These are phyloP conservation scores for Rhizopogon sp. DNA, from an alignment of 768 basidiomycete genomes.

Conservation along the genomic window DNA sequence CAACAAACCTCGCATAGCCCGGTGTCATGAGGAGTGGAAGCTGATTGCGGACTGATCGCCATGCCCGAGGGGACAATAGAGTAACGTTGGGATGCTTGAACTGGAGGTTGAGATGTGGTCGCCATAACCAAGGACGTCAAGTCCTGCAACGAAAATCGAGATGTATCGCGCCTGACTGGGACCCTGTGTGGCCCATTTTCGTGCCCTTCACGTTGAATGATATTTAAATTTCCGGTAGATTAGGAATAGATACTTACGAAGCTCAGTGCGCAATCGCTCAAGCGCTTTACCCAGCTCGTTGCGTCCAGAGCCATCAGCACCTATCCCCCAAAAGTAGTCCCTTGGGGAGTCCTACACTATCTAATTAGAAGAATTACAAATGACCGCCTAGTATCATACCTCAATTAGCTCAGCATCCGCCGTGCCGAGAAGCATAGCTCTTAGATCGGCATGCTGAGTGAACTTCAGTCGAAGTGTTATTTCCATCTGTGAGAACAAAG, in stretches of 20 bases:
- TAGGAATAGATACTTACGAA: constrained; percentile 29
- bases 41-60: neutral
- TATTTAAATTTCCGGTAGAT: neutral
- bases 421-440: constrained; percentile 55
- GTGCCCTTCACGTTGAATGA: constrained; percentile 1
- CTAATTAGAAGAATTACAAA: neutral
- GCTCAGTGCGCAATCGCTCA: constrained; percentile 51
- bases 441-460: constrained; percentile 59
- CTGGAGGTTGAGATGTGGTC: neutral
- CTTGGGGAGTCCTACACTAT: constrained; percentile 58
- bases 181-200: constrained; percentile 21
- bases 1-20: constrained; percentile 25
- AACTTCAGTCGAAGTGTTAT: constrained; percentile 63
- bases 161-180: constrained; percentile 23
- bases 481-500: constrained; percentile 49
- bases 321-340: constrained; percentile 77
- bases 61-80: constrained; percentile 3
- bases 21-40: constrained; percentile 4
- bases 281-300: constrained; percentile 75
- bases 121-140: constrained; percentile 19
- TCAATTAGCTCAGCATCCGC: constrained; percentile 66
- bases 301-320: constrained; percentile 57
- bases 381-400: constrained; percentile 32
- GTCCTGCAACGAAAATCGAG: constrained; percentile 28
- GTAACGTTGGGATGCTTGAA: neutral